Evolutionary conservation across 371 early-diverging fungal species (phyloP).

Genomic region (Saksenaea vasiformis): DNA sequence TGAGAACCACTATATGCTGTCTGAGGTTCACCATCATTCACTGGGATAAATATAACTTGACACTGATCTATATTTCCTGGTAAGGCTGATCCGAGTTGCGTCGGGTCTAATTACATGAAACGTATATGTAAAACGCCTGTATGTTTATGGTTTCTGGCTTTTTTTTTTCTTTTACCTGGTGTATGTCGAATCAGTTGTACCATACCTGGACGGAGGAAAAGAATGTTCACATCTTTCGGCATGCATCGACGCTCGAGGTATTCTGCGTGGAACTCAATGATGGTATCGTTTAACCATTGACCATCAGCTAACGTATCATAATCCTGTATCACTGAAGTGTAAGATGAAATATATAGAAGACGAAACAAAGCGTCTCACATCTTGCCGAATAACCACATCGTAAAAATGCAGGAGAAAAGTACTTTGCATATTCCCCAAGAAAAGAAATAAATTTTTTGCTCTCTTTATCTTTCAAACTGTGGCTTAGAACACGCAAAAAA

Average conservation of each 20-base stretch:
- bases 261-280: conserved; percentile 58
- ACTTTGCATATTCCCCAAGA: conserved; percentile 2
- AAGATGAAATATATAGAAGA: background rate
- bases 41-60: conserved; percentile 43
- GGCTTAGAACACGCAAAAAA: background rate
- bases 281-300: conserved; percentile 61
- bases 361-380: conserved; percentile 23
- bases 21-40: conserved; percentile 48
- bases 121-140: background rate
- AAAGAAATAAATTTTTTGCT: background rate
- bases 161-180: conserved; percentile 24
- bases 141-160: background rate
- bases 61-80: conserved; percentile 31
- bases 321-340: conserved; percentile 32
- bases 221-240: conserved; percentile 22
- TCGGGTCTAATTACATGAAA: conserved; percentile 20
- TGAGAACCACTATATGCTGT: conserved; percentile 49
- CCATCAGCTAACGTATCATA: conserved; percentile 44
- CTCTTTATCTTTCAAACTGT: background rate
- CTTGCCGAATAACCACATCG: conserved; percentile 38
- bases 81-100: conserved; percentile 29
- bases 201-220: conserved; percentile 42
- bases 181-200: conserved; percentile 40
- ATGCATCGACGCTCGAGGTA: conserved; percentile 42
- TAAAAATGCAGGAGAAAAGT: conserved; percentile 35